Evolutionary conservation across 129 eudicot species (phyloP).

Genomic region (Flaveria trinervia): DNA sequence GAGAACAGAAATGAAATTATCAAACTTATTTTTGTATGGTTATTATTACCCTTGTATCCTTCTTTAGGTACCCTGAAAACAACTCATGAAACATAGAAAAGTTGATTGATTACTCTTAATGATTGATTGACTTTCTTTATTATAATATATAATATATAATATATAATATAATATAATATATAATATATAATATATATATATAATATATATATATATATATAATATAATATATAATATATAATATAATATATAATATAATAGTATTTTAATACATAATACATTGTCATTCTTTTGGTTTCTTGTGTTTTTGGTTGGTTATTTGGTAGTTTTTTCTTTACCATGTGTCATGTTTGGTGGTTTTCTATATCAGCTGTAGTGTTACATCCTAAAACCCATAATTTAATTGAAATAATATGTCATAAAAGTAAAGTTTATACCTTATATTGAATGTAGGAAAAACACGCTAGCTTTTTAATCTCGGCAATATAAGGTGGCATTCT

Average conservation of each 20-base stretch:
- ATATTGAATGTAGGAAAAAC: slow-evolving; percentile 17
- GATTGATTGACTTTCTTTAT: neutral
- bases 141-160: neutral
- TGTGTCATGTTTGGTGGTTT: neutral
- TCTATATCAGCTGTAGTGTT: neutral
- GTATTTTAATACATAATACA: neutral
- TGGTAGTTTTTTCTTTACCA: neutral
- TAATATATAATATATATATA: no score
- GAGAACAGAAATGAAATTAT: slow-evolving; percentile 33
- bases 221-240: neutral
- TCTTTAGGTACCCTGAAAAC: neutral
- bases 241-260: neutral
- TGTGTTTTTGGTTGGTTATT: slow-evolving; percentile 5
- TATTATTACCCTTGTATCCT: slow-evolving; percentile 24
- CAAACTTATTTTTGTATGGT: neutral
- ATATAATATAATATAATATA: neutral
- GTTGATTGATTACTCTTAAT: slow-evolving; percentile 32
- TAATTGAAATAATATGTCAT: no score
- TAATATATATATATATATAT: no score
- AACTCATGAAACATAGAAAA: slow-evolving; percentile 19
- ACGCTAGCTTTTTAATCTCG: slow-evolving; percentile 16
- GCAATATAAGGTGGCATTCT: slow-evolving; percentile 27
- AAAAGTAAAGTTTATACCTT: slow-evolving; percentile 5
- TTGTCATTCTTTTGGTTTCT: neutral
- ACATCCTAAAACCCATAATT: no score